A percentile compares a stretch with the other conserved stretches of the same genome.
Evolutionary conservation across 1,139 yeast species (phyloP).

Genomic region (Debaryomyces psychrophilus): DNA sequence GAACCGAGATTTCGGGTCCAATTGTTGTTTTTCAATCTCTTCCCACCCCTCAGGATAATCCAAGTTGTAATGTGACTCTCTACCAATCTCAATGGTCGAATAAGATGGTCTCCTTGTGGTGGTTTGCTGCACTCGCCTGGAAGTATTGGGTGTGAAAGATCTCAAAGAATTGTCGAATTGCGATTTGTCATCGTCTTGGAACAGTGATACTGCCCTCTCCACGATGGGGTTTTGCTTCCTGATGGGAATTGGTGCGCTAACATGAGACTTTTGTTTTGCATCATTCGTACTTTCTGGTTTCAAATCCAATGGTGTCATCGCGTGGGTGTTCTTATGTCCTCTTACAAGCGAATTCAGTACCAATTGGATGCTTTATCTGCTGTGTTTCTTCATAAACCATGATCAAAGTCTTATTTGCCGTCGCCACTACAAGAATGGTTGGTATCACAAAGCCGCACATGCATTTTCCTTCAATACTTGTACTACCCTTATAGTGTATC

Average conservation of each 20-base stretch:
- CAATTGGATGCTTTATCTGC: not conserved
- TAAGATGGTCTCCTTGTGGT: slow-evolving; percentile 39
- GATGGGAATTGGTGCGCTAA: slow-evolving; percentile 28
- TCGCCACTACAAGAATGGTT: slow-evolving; percentile 3
- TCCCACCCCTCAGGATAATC: slow-evolving; percentile 59
- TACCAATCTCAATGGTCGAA: slow-evolving; percentile 33
- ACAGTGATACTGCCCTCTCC: slow-evolving; percentile 19
- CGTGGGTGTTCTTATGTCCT: slow-evolving; percentile 6
- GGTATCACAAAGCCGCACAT: slow-evolving; percentile 7
- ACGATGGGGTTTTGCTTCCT: slow-evolving; percentile 12
- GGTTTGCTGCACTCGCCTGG: slow-evolving; percentile 19
- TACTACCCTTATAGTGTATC: not conserved
- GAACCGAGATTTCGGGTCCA: slow-evolving; percentile 58
- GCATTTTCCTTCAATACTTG: not conserved
- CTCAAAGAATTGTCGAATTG: slow-evolving; percentile 15
- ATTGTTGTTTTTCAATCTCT: slow-evolving; percentile 40
- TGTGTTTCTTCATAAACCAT: not conserved
- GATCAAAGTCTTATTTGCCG: not conserved
- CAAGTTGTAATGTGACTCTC: slow-evolving; percentile 55
- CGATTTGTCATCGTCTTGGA: slow-evolving; percentile 13
- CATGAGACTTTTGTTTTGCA: not conserved
- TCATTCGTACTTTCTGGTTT: not conserved
- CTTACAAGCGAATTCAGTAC: slow-evolving; percentile 5
- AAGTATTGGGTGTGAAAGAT: slow-evolving; percentile 34
- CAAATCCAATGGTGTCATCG: slow-evolving; percentile 8